These are phyloP conservation scores for Aspergillus ochraceus DNA, from an alignment of 2,329 filamentous ascomycete species.

Conservation along the genomic window DNA sequence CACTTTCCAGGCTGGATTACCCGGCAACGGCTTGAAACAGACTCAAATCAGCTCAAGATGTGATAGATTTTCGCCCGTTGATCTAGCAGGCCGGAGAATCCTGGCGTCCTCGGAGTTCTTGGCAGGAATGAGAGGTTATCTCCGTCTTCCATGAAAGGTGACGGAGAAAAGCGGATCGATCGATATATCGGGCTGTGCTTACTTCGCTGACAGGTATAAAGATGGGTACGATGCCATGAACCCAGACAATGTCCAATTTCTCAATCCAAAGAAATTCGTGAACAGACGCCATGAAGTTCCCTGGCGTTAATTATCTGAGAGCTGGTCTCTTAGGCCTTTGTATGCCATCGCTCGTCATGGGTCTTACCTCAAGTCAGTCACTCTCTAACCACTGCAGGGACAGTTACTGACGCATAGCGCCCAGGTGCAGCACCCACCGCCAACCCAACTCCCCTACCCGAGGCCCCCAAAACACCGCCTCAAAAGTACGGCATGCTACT, in stretches of 20 bases:
- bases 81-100: background rate
- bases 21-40: no score
- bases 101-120: background rate
- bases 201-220: background rate
- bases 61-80: no score
- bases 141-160: background rate
- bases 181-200: background rate
- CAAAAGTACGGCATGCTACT: slow-evolving; percentile 21
- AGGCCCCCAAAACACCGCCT: background rate
- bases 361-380: background rate
- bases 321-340: background rate
- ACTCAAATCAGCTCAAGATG: background rate
- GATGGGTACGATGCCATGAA: background rate
- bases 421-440: background rate
- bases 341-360: background rate
- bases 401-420: background rate
- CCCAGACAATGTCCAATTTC: no score
- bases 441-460: background rate
- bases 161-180: no score
- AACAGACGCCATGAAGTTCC: background rate
- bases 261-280: background rate
- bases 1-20: no score
- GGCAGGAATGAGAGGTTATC: background rate
- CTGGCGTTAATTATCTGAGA: background rate
- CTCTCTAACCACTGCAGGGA: background rate